Evolutionary conservation across 257 asterid genomes (phyloP).

Genomic region (Nicotiana paniculata): DNA sequence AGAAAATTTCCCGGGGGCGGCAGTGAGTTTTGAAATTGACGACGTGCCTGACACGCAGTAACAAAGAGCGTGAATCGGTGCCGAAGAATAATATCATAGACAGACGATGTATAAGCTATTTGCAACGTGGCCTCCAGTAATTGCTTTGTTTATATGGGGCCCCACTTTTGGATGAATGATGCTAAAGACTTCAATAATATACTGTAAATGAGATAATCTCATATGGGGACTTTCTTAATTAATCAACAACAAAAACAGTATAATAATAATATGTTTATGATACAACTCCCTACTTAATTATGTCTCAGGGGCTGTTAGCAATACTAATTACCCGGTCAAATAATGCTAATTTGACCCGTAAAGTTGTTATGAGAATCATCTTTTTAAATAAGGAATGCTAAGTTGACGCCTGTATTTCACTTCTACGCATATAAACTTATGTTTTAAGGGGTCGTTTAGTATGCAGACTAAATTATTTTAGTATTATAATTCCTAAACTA

Average conservation of each 20-base stretch:
- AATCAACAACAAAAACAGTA: conserved; percentile 2
- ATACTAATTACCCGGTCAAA: neutral
- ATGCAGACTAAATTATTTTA: too few relatives aligned
- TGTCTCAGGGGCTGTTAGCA: neutral
- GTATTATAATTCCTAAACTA: too few relatives aligned
- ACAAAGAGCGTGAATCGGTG: neutral
- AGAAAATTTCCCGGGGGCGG: neutral
- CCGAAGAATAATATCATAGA: neutral
- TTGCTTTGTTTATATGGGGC: neutral
- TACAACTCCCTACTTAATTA: neutral
- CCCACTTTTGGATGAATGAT: neutral
- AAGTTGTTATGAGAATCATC: neutral
- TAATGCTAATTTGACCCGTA: neutral
- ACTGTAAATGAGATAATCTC: neutral
- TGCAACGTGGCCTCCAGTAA: neutral
- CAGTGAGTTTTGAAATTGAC: neutral
- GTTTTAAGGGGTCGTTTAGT: too few relatives aligned
- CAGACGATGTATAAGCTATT: neutral
- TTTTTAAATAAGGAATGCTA: neutral
- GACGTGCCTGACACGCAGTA: neutral
- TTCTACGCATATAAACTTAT: too few relatives aligned
- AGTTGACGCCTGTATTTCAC: too few relatives aligned
- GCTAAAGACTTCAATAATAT: neutral
- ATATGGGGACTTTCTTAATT: neutral
- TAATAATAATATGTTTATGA: neutral